Conservation (phyloP, 2,329 filamentous ascomycete genomes). For the Pseudocercospora fuligena region DNA sequence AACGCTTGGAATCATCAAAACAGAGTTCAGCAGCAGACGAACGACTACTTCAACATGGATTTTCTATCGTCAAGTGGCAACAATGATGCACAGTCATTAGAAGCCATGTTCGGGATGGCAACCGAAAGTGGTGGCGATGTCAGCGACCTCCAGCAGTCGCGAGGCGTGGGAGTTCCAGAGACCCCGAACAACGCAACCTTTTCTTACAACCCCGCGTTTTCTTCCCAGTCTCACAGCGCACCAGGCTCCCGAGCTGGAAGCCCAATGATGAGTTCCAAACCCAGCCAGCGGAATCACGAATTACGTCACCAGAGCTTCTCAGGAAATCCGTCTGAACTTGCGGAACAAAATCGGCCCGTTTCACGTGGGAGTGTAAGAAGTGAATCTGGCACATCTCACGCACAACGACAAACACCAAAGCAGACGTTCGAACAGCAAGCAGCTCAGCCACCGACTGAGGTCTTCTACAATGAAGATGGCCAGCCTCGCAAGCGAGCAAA, state of each 20-base stretch:
- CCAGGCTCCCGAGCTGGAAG: conserved; percentile 51
- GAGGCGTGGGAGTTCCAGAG: conserved; percentile 38
- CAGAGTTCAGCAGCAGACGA: conserved; percentile 58
- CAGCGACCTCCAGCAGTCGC: conserved; percentile 30
- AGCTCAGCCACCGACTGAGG: conserved; percentile 31
- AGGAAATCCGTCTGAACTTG: conserved; percentile 31
- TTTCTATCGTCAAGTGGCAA: conserved; percentile 25
- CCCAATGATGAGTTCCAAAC: conserved; percentile 49
- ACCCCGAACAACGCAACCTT: conserved; percentile 39
- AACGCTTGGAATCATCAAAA: conserved; percentile 72
- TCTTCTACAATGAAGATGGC: conserved; percentile 53
- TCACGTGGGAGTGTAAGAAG: conserved; percentile 42
- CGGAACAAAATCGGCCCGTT: conserved; percentile 40
- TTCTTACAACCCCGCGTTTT: conserved; percentile 42
- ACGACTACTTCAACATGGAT: conserved; percentile 38
- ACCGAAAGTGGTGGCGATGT: conserved; percentile 26
- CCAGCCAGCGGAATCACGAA: conserved; percentile 38
- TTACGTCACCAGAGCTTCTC: conserved; percentile 43
- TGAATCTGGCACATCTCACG: conserved; percentile 36
- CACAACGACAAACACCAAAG: conserved; percentile 31
- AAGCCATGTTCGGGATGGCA: conserved; percentile 40
- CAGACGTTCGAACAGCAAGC: conserved; percentile 29
- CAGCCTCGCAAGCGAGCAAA: conserved; percentile 79
- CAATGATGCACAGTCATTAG: conserved; percentile 32
- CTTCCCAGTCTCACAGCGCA: conserved; percentile 39